Conservation (phyloP, 345 rosid genomes). For the Euphorbia tirucalli region DNA sequence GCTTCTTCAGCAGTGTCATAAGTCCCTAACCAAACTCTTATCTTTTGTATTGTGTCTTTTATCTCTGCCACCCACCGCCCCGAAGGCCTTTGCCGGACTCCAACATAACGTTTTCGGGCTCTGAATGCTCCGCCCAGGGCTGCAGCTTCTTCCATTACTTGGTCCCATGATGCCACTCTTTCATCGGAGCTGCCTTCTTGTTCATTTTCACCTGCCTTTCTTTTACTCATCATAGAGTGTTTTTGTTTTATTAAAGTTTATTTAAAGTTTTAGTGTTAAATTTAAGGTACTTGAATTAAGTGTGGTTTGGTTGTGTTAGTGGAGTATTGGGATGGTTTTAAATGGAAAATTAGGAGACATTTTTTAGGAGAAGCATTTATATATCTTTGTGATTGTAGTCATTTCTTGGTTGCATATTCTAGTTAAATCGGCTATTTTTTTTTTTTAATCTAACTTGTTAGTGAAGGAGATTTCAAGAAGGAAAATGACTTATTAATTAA, state of each 20-base stretch:
- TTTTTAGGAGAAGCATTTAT: not conserved
- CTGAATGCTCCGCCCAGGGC: slow-evolving; percentile 27
- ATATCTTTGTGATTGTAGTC: slow-evolving; percentile 16
- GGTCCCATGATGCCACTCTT: slow-evolving; percentile 24
- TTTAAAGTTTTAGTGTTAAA: not conserved
- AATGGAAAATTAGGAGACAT: not conserved
- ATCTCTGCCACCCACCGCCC: slow-evolving; percentile 57
- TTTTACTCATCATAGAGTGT: not conserved
- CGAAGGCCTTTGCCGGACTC: slow-evolving; percentile 50
- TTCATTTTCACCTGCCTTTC: not conserved
- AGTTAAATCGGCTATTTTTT: too few species aligned
- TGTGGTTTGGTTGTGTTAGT: not conserved
- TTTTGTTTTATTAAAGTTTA: not conserved
- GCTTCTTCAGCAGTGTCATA: slow-evolving; percentile 53
- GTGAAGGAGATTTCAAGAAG: slow-evolving; percentile 1
- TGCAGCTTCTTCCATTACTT: slow-evolving; percentile 33
- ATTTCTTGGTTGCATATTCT: slow-evolving; percentile 15
- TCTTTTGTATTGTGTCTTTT: slow-evolving; percentile 51
- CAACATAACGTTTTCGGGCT: slow-evolving; percentile 37
- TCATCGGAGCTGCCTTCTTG: slow-evolving; percentile 11
- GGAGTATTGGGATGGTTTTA: not conserved
- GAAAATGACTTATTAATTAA: not conserved
- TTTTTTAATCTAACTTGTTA: not conserved
- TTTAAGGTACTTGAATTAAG: not conserved
- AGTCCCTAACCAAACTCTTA: slow-evolving; percentile 52